Base-by-base conservation (phyloP, 768 basidiomycete genomes). In the Amanita phalloides region DNA sequence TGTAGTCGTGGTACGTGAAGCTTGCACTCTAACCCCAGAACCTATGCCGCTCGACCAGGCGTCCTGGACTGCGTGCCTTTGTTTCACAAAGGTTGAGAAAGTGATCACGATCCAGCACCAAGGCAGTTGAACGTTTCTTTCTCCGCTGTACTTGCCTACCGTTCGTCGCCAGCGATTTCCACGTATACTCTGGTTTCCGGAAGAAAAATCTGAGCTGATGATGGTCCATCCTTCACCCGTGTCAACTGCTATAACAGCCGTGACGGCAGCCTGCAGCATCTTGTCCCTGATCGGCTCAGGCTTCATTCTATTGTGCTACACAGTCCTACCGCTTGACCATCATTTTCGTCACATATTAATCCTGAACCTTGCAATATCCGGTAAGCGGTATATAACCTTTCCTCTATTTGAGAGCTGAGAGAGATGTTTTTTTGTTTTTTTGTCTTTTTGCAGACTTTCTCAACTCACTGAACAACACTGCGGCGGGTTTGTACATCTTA, bases 341-440 rank as follows among this genome's bases (percentile, higher is more conserved):
- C 55, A 56, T 17, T 56, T 56, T 25, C 55, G 55, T 6, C 55
- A 56, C 30, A 23, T 53, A 1, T 48, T 54, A 13, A 56, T 56
- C 32, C 38, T 56, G 41, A 56, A 54, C 23, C 36, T 56, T 6
- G 53, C 55, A 8, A 30, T 49, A 30, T 45, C 44, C 3, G 44
- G 44, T 30, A 10, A 30, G 30, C 8, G 8, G 17, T 17, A 17
- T 17, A 17, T 17, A 17, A 17, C 17, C 17, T 17, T 17, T 17
- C 17, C 17, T 17, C 17, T 17, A 17, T 17, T 17, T 17, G 17
- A 1, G 17, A 17, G 17, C 17, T 17, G 17, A 17, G 17, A 17
- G 17, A 17, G 17, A 17, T 17, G 17, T 17, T 17, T 25, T 4
- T 25, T 25, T n/a, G n/a, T n/a, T n/a, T n/a, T n/a, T n/a, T n/a